Conservation (phyloP, 495 filamentous ascomycete species). For the Astrothelium subdiscretum region DNA sequence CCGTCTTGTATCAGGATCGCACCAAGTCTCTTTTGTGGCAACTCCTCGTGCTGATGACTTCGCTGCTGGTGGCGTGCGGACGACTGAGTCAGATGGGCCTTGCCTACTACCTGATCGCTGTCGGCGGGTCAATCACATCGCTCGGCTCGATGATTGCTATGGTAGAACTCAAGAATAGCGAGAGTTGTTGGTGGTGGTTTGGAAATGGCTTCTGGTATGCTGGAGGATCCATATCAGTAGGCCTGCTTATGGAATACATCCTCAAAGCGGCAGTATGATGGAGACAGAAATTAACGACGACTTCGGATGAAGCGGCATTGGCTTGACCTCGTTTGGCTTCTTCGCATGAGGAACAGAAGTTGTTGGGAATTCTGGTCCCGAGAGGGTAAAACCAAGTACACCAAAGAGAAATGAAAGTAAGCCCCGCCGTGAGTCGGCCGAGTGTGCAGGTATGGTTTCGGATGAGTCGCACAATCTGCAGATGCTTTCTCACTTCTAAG, state of each 20-base stretch:
- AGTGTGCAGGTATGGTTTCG: no score
- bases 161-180: background rate
- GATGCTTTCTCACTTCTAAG: no score
- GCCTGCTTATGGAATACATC: background rate
- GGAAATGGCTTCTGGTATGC: background rate
- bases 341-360: no score
- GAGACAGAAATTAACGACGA: no score
- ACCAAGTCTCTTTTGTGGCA: background rate
- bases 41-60: background rate
- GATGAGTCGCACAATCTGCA: no score
- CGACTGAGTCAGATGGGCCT: background rate
- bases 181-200: background rate
- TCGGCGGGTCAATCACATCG: background rate
- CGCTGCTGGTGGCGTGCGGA: background rate
- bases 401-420: no score
- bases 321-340: no score
- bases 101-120: background rate
- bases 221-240: background rate
- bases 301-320: no score
- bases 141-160: background rate
- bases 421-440: no score
- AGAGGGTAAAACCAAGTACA: no score
- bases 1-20: constrained; percentile 13
- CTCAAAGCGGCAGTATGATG: background rate
- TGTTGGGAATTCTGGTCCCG: no score